A percentile compares a stretch with the other conserved stretches of the same genome.
Conservation (phyloP, 352 stramenopile genomes). For the Pseudoperonospora humuli region DNA sequence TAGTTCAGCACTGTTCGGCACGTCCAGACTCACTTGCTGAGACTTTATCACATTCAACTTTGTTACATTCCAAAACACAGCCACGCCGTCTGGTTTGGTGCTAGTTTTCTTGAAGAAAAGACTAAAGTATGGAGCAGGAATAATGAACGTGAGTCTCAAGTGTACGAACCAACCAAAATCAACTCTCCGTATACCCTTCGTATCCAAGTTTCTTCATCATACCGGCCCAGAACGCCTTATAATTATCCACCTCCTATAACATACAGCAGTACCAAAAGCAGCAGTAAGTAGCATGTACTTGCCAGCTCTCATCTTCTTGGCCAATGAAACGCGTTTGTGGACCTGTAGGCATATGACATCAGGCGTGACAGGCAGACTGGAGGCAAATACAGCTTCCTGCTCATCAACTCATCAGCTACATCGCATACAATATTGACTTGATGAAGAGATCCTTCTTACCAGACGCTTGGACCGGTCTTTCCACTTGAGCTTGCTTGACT, state of each 20-base stretch:
- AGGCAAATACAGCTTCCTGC: constrained; percentile 49
- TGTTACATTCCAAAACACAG: constrained; percentile 59
- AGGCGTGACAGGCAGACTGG: constrained; percentile 45
- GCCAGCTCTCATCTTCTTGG: no score
- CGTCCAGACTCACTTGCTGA: constrained; percentile 39
- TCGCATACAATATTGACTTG: not conserved
- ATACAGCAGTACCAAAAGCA: not conserved
- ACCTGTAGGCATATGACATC: constrained; percentile 79
- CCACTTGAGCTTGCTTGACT: constrained; percentile 47
- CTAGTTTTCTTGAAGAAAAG: constrained; percentile 65
- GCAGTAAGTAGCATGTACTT: not conserved
- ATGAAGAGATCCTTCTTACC: constrained; percentile 17
- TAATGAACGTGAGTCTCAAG: not conserved
- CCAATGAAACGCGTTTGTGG: not conserved
- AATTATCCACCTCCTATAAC: constrained; percentile 68
- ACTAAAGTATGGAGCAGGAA: not conserved
- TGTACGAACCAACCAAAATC: no score
- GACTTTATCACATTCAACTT: constrained; percentile 40
- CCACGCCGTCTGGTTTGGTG: constrained; percentile 58
- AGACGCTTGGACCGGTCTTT: constrained; percentile 63
- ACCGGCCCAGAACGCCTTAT: constrained; percentile 56
- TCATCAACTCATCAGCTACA: constrained; percentile 3
- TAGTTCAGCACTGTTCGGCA: constrained; percentile 42
- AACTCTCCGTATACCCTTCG: constrained; percentile 34
- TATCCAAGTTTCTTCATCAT: constrained; percentile 60